Base-by-base conservation (phyloP, 2,329 filamentous ascomycete genomes). In the Aspergillus viridinutans region DNA sequence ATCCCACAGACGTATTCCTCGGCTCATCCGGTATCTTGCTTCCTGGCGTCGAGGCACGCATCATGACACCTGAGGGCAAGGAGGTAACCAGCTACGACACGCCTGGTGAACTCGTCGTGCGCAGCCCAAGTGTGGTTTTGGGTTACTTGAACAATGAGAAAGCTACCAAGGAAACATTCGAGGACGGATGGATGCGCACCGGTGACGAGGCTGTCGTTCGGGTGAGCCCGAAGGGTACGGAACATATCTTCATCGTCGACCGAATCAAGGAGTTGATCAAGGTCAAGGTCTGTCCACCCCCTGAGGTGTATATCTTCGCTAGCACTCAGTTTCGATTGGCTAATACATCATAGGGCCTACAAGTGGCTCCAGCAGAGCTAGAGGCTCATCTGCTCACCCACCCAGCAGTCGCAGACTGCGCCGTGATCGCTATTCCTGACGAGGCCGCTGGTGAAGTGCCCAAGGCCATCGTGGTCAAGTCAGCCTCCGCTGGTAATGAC, bases 61-160 rank as follows among this genome's bases (percentile, higher is more conserved):
- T 95, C 3, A 73, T 95, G 20, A 84, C 83, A 4, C 71, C 79
- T 1, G 87, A 92, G 58, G 90, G 89, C 1, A 77, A 79, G 5
- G 90, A 94, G 68, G 81, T 94, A 55, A 87, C 83, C 0, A 81
- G 78, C 7, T 86, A 89, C 63, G 85, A 93, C 59, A 84, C 85
- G 49, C 89, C 88, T 0, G 92, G 92, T 38, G 92, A 97, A 73
- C 81, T 97, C 14, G 80, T 90, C 20, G 83, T 96, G 23, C 89
- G 90, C 69, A 85, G 85, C 0, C 92, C 91, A 0, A 86, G 87
- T 1, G 84, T 95, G 1, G 86, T 89, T 0, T 74, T 96, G 0
- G 92, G 92, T 1, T 97, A 97, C 65, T 77, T 96, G 53, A 89
- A 95, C 75, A 96, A 96, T 68, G 86, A 89, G 48, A 87, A 89